These are phyloP conservation scores for Cyclanthera cordifolia DNA, from an alignment of 306 rosid genomes.

Conservation along the genomic window DNA sequence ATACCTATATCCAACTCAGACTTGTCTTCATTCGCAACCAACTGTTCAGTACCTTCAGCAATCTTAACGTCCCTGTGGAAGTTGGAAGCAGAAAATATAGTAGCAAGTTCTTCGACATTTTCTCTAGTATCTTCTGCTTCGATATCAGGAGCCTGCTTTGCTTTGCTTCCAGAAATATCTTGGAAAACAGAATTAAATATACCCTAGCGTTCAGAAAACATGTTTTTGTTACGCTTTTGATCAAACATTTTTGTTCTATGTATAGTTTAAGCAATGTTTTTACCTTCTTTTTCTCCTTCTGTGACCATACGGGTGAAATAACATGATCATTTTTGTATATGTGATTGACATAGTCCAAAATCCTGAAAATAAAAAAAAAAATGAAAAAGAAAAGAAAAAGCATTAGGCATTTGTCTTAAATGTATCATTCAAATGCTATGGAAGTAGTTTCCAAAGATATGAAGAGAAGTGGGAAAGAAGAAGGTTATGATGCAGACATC, in stretches of 20 bases:
- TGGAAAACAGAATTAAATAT: constrained; percentile 62
- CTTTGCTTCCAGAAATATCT: constrained; percentile 62
- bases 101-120: constrained; percentile 43
- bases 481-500: background rate
- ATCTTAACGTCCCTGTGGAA: constrained; percentile 29
- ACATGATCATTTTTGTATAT: constrained; percentile 42
- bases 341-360: constrained; percentile 39
- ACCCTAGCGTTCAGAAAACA: constrained; percentile 32
- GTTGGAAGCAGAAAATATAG: constrained; percentile 46
- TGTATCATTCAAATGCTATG: background rate
- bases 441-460: constrained; percentile 5
- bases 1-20: constrained; percentile 51
- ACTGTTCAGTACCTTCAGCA: constrained; percentile 29
- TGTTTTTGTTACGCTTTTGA: background rate
- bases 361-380: constrained; percentile 30
- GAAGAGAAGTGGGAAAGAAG: background rate
- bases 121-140: constrained; percentile 49
- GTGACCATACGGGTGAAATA: constrained; percentile 31
- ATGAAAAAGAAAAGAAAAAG: background rate
- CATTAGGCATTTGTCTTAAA: background rate
- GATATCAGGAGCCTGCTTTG: constrained; percentile 37
- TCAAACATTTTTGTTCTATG: background rate
- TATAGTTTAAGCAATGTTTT: background rate
- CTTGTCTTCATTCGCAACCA: constrained; percentile 26
- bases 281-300: constrained; percentile 82